A percentile compares a stretch with the other conserved stretches of the same genome.
Conservation (phyloP, 225 moss, liverwort and hornwort species). For the Pseudisothecium myosuroides region DNA sequence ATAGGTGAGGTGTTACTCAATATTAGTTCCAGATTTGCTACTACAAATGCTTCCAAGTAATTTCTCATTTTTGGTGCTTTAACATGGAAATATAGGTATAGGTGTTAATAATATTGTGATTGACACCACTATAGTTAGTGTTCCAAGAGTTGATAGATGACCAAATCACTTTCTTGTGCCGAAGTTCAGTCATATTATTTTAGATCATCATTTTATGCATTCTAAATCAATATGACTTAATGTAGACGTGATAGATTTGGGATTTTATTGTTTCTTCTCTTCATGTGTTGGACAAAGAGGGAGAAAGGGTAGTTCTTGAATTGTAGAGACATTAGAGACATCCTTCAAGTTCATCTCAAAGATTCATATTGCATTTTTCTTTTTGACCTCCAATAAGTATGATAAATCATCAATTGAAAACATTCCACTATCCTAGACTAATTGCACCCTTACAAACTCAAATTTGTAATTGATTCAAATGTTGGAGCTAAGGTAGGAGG, state of each 20-base stretch:
- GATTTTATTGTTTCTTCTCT: neutral
- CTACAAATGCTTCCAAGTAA: neutral
- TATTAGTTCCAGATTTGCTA: neutral
- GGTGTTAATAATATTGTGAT: neutral
- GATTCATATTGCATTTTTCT: neutral
- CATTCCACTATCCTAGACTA: neutral
- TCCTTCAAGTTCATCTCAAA: neutral
- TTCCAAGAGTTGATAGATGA: neutral
- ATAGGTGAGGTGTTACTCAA: no score
- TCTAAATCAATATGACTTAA: neutral
- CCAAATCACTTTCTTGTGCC: neutral
- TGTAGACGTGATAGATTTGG: neutral
- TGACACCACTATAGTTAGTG: neutral
- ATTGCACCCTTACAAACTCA: neutral
- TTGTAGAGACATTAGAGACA: neutral
- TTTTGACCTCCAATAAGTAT: neutral
- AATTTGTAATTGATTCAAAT: neutral
- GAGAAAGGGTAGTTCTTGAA: neutral
- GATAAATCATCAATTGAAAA: neutral
- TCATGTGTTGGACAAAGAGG: neutral
- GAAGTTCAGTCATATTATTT: neutral
- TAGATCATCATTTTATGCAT: neutral
- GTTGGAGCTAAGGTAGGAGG: no score
- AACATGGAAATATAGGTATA: neutral
- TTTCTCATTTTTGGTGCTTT: neutral